Conservation (phyloP, 352 stramenopile genomes). For the Phytopythium oedochilum region DNA sequence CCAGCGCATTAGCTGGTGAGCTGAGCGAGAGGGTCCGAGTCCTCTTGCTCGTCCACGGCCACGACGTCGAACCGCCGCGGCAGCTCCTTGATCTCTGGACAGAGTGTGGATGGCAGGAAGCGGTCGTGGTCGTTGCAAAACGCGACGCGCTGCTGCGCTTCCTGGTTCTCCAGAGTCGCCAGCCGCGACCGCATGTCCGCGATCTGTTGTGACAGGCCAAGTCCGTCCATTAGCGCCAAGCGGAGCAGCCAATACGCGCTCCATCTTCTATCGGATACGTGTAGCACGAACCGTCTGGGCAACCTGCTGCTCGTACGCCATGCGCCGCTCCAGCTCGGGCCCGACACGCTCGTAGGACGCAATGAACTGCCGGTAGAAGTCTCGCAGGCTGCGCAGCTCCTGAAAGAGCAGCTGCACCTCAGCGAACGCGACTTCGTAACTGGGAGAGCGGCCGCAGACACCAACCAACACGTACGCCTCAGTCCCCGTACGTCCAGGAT, state of each 20-base stretch:
- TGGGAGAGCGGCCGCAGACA: slow-evolving; percentile 5
- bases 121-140: slow-evolving; percentile 62
- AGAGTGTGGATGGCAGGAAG: slow-evolving; percentile 67
- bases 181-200: slow-evolving; percentile 51
- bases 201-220: no score
- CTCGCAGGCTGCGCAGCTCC: slow-evolving; percentile 64
- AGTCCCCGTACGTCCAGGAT: background rate
- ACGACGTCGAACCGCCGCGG: slow-evolving; percentile 50
- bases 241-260: no score
- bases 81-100: slow-evolving; percentile 65
- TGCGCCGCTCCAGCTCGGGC: slow-evolving; percentile 48
- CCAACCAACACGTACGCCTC: background rate
- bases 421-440: slow-evolving; percentile 59
- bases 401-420: slow-evolving; percentile 76
- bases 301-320: slow-evolving; percentile 47
- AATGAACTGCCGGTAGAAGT: slow-evolving; percentile 83
- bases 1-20: no score
- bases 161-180: slow-evolving; percentile 38
- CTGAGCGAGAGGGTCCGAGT: background rate
- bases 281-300: slow-evolving; percentile 34
- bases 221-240: no score
- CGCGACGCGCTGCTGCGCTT: slow-evolving; percentile 26
- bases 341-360: slow-evolving; percentile 55
- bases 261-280: no score
- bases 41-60: slow-evolving; percentile 7